Evolutionary conservation across 495 filamentous ascomycete genomes (phyloP), one percentile per base, ranked within the genome.

Genomic region (Pyrenopolyporus hunteri): DNA sequence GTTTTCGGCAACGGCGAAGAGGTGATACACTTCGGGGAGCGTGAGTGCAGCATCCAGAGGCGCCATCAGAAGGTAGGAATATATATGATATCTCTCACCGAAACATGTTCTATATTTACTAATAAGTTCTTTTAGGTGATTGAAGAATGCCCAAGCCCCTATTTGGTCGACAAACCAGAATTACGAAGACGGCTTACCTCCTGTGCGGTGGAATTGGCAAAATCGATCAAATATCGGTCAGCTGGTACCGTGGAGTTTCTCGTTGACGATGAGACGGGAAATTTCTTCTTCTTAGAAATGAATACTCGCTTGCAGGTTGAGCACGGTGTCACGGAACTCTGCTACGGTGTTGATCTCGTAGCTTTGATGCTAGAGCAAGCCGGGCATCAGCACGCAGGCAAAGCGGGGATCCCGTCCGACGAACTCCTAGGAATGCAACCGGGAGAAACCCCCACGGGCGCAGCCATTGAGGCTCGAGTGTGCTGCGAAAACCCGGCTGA

Each of bases 241-340:
- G 84, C 81, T 3, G 86, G 86, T 0, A 89, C 86, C 0, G 76
- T 89, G 10, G 85, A 88, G 63, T 89, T 80, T 63, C 76, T 89
- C 2, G 83, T 87, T 8, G 83, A 89, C 61, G 84, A 85, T 49
- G 70, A 75, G 28, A 79, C 78, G 0, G 78, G 76, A 0, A 75
- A 80, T 7, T 86, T 85, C 71, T 89, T 83, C 69, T 89, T 89
- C 57, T 74, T 88, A 3, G 86, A 89, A 63, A 85, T 89, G 82
- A 88, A 88, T 63, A 86, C 86, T 0, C 74, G 86, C 28, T 71
- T 88, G 6, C 86, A 89, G 55, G 86, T 89, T 22, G 86, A 89
- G 69, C 86, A 88, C 68, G 81, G 80, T 10, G 82, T 87, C 46
- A 88, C 86, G 4, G 85, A 89, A 63, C 59, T 83, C 4, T 83